Evolutionary conservation across 2,329 filamentous ascomycete species (phyloP), one percentile per base, ranked within the genome.

Genomic region (Dothistroma septosporum): DNA sequence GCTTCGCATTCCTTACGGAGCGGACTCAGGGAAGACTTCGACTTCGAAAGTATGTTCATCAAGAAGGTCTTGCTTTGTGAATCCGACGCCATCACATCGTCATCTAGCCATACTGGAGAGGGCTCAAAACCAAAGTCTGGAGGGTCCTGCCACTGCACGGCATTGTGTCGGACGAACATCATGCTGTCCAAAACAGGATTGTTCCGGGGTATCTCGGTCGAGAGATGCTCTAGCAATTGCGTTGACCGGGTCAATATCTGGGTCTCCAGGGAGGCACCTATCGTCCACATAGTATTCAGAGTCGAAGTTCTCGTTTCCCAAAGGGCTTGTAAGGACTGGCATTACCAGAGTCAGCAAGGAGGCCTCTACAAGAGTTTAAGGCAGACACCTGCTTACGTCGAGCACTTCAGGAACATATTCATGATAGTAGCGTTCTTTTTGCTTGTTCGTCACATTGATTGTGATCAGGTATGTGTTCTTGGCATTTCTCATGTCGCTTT

Each of bases 391-490:
- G 33, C 80, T 76, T 76, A 92, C 92, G 77, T 97, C 91, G 73
- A 99, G 83, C 61, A 97, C 79, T 73, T 97, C 94, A 9, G 94
- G 94, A 21, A 99, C 83, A 75, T 97, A 97, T 75, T 97, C 92
- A 74, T 97, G 89, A 73, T 96, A 99, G 79, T 97, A 97, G 73
- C 88, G 91, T 74, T 97, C 92, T 79, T 97, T 99, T 72, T 96
- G 88, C 79, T 94, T 96, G 77, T 99, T 99, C 35, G 92, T 95
- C 61, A 97, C 91, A 73, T 96, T 96, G 78, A 99, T 96, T 63
- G 87, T 85, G 71, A 99, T 96, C 63, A 99, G 80, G 73, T 99
- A 99, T n/a, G 90, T 92, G 75, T 99, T 99, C 81, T 99, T 99
- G 75, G 89, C 84, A 74, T 99, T 99, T 77, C 94, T 90, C 94